These are phyloP conservation scores for Microcyclosporella mali DNA, from an alignment of 2,329 filamentous ascomycete species.

Conservation along the genomic window DNA sequence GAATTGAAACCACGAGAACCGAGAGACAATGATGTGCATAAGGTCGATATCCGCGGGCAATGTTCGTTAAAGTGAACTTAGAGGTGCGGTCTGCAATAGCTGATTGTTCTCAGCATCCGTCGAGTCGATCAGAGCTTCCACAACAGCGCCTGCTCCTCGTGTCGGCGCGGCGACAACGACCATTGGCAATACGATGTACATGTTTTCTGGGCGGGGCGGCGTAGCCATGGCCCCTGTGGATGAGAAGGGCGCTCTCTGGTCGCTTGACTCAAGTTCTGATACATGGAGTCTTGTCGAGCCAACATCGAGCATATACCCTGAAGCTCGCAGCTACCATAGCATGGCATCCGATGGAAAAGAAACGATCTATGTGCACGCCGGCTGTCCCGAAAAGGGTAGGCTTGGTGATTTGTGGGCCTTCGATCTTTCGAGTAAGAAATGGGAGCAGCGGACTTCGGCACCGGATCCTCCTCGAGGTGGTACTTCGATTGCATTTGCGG, in stretches of 20 bases:
- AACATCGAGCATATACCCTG: conserved; percentile 46
- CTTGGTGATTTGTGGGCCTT: conserved; percentile 74
- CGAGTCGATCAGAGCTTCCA: conserved; percentile 8
- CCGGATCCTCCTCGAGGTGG: conserved; percentile 63
- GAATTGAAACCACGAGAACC: conserved; percentile 61
- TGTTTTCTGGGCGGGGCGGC: conserved; percentile 75
- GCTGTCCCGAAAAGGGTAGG: conserved; percentile 58
- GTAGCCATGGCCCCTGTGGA: conserved; percentile 63
- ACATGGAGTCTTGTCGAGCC: conserved; percentile 62
- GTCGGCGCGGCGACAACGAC: conserved; percentile 67
- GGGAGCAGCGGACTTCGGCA: conserved; percentile 62
- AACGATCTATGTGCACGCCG: conserved; percentile 70
- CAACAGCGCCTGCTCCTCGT: conserved; percentile 55
- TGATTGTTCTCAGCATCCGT: conserved; percentile 22
- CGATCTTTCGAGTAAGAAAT: conserved; percentile 56
- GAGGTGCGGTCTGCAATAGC: not conserved
- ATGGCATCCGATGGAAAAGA: conserved; percentile 60
- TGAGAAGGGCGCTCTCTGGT: conserved; percentile 69
- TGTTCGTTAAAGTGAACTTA: conserved; percentile 27
- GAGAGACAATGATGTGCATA: conserved; percentile 66
- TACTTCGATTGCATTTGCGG: conserved; percentile 58
- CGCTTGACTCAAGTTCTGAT: conserved; percentile 60
- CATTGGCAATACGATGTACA: conserved; percentile 64
- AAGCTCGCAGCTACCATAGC: conserved; percentile 65
- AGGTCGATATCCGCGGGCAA: conserved; percentile 36